Base-by-base conservation (phyloP, 2,329 filamentous ascomycete species). In the Didymella lethalis region DNA sequence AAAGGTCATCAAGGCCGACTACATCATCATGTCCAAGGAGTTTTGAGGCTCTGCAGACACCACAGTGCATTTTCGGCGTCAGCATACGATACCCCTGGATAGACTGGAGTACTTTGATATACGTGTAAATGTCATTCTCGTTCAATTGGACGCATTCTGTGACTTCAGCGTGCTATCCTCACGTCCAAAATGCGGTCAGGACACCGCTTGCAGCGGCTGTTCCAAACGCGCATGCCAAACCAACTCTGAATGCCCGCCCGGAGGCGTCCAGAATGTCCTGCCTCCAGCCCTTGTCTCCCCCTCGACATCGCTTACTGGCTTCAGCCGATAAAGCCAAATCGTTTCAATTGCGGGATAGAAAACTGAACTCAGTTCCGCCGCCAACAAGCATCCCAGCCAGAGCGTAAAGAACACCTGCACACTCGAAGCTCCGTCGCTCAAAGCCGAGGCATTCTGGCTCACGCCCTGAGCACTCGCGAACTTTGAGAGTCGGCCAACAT, bases 1-100 rank as follows among this genome's bases (percentile, higher is more conserved):
- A 12, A 66, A 65, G 41, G 54, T 62, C 12, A 62, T 73, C 45
- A 47, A 61, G 51, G 48, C 65, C 1, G 69, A 75, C 31, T 75
- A 72, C 44, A 44, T 65, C 43, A 72, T 75, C 49, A 65, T 75
- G 68, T 65, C 65, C 48, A 72, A 72, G 56, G 48, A 48, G 29
- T 6, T 67, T 6, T 58, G 40, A 46, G 2, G 16, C 12, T 8
- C n/a, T 16, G 46, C 20, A 25, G 38, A 29, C 44, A 41, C n/a
- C 25, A 28, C 10, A 2, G 44, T 57, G 48, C 48, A 48, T 52
- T 48, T 48, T 31, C 40, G 49, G 56, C 45, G 56, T 54, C 49
- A 32, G 34, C 32, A 43, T 34, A 32, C 28, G 54, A 49, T 57
- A 47, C 48, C 54, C 54, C 38, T 14, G 26, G 29, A 23, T 7